Base-by-base conservation (phyloP, 1,139 yeast genomes). In the Yamadazyma membranifaciens region DNA sequence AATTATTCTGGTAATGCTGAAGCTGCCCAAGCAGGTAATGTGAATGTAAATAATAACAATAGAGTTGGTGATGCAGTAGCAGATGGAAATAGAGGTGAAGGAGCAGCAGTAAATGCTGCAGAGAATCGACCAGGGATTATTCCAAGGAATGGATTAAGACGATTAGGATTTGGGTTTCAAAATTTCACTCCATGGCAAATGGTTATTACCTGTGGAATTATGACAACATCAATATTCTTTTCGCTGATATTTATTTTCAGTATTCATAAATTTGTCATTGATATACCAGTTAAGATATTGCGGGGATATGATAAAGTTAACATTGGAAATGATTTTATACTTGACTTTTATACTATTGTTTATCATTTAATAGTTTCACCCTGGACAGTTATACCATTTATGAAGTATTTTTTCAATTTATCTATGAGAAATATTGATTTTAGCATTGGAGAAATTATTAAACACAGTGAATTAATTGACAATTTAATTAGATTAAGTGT, bases 1-100 rank as follows among this genome's bases (percentile, higher is more conserved):
- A 70, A 65, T 41, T 47, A 50, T 12, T 45, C 52, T 30, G 59
- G 59, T 34, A 49, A 63, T 24, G 66, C 62, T 39, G 41, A 55
- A 9, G 65, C 67, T 9, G 41, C 54, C 5, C 46, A 51, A 16
- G 17, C 44, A 9, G 38, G 31, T 33, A 33, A 34, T 6, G 13
- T 36, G 6, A 7, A n/a, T 7, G 10, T n/a, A 7, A 10, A 12
- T 6, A 14, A 37, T 31, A 39, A 48, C 26, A 31, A 37, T 31
- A 32, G 40, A 17, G 40, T 38, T 40, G 41, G 39, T 11, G 33
- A 26, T 30, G 48, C 41, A 7, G 47, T 38, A 9, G 34, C 31
- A 15, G 30, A 36, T 17, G 46, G 45, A 12, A 45, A 50, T 36
- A 55, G 24, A 20, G 24, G 7, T 20, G 24, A 7, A 6, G 24